These are phyloP conservation scores for Pichia sp. DNA, from an alignment of 1,139 yeast species.

Conservation along the genomic window DNA sequence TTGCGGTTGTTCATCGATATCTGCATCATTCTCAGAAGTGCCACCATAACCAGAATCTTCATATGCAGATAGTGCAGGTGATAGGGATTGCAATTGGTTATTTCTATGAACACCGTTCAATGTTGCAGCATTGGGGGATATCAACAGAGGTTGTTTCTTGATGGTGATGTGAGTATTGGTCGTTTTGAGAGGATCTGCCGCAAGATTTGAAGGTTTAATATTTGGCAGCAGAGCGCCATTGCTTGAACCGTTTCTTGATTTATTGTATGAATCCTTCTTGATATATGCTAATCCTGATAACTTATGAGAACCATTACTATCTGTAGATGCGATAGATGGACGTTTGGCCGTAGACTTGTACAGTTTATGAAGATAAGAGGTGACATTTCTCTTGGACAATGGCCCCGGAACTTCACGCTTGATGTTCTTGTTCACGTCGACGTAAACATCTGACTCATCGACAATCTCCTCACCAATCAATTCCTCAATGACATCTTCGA, in stretches of 20 bases:
- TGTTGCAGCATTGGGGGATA: conserved; percentile 2
- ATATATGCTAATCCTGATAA: conserved; percentile 5
- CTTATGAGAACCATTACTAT: background rate
- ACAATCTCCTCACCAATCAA: conserved; percentile 96
- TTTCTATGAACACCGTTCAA: background rate
- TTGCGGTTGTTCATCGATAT: conserved; percentile 3
- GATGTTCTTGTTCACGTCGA: conserved; percentile 84
- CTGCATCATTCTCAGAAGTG: conserved; percentile 12
- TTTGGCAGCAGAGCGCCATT: conserved; percentile 21
- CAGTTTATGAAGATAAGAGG: conserved; percentile 59
- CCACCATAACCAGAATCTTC: conserved; percentile 28
- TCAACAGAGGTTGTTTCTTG: conserved; percentile 39
- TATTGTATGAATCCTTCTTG: conserved; percentile 7
- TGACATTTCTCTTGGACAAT: conserved; percentile 61
- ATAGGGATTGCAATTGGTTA: conserved; percentile 3
- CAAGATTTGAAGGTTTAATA: conserved; percentile 59
- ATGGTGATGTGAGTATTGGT: conserved; percentile 64
- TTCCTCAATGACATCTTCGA: conserved; percentile 97
- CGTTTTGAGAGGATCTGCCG: conserved; percentile 74
- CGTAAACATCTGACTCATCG: conserved; percentile 93
- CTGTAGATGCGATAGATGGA: conserved; percentile 1
- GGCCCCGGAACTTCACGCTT: conserved; percentile 85
- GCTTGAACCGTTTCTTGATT: conserved; percentile 6
- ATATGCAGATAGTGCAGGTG: background rate
- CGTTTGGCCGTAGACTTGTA: conserved; percentile 9